Evolutionary conservation across 495 filamentous ascomycete species (phyloP), one percentile per base, ranked within the genome.

Genomic region (Bacidia gigantensis): DNA sequence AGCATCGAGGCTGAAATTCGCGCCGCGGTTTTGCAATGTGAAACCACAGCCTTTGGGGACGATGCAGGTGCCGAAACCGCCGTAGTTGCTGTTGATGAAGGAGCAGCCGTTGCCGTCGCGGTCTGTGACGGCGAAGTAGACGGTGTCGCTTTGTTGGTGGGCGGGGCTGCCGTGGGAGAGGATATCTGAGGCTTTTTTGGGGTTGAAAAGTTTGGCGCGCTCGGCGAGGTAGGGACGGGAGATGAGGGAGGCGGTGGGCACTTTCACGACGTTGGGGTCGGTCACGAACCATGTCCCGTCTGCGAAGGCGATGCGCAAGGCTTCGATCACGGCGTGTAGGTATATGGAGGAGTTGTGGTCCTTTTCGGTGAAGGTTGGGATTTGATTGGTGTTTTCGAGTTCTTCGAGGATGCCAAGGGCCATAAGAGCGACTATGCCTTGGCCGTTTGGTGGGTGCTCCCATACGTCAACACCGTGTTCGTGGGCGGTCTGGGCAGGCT

Each of bases 391-490:
- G n/a, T 75, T 72, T 66, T 94, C 86, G 3, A 98, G 75, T 58
- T 85, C 78, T 60, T 94, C 80, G 42, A 98, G 70, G 55, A 97
- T 90, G 2, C 93, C 92, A 0, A 98, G 72, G 0, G 92, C 83
- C 79, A 97, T 93, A 38, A 97, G 73, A 3, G 92, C 93, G 0
- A 97, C 88, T 55, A 98, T 84, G 11, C 92, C 92, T 65, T 98
- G 92, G 0, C 93, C 89, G 67, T 96, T 97, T n/a, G 92, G 92
- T 38, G 92, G 87, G 66, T 95, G 89, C 57, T 98, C 92, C 89
- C 89, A 97, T 1, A 98, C 63, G 58, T 92, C 80, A 18, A 95
- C 73, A n/a, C 79, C 81, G 1, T 68, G 56, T 29, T 71, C 65
- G 23, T 67, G 68, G 26, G 65, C 57, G 25, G 69, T 72, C 50